Evolutionary conservation across 2,329 filamentous ascomycete genomes (phyloP).

Genomic region (Emmonsiellopsis sp.): DNA sequence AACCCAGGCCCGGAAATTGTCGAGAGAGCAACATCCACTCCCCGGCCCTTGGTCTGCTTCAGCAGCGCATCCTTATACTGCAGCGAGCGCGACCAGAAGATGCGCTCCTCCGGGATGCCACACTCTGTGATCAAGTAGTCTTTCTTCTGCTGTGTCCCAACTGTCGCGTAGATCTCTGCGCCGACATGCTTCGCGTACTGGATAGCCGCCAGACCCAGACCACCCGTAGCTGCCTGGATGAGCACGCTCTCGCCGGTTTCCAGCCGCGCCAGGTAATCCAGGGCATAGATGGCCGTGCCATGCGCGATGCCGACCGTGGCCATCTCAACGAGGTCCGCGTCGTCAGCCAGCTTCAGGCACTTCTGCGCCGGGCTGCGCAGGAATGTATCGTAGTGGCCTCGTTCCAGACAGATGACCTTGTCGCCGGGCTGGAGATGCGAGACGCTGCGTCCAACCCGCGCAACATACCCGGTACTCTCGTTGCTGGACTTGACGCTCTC

Average conservation of each 20-base stretch:
- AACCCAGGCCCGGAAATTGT: slow-evolving; percentile 9
- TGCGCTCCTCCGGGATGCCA: slow-evolving; percentile 16
- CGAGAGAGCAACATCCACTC: slow-evolving; percentile 22
- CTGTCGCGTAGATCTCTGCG: slow-evolving; percentile 13
- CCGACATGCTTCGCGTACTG: slow-evolving; percentile 14
- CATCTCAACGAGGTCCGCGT: not conserved
- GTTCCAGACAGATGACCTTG: not conserved
- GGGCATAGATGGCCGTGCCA: slow-evolving; percentile 17
- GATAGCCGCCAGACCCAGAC: slow-evolving; percentile 16
- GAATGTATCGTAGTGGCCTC: not conserved
- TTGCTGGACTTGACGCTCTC: not conserved
- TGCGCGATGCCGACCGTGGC: not conserved
- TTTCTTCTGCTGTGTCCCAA: slow-evolving; percentile 9
- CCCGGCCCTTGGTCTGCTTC: slow-evolving; percentile 15
- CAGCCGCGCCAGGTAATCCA: slow-evolving; percentile 17
- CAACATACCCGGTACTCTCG: not conserved
- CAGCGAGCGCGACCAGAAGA: slow-evolving; percentile 18
- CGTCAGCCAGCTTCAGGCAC: not conserved
- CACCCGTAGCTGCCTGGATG: slow-evolving; percentile 16
- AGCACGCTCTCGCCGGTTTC: slow-evolving; percentile 11
- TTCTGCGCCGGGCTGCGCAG: not conserved
- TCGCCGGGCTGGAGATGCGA: not conserved
- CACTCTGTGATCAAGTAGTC: slow-evolving; percentile 7
- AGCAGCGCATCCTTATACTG: slow-evolving; percentile 15
- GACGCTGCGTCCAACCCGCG: not conserved